phyloP scores from a whole-genome alignment of 2,329 filamentous ascomycete genomes.

The Fusarium begoniae region DNA sequence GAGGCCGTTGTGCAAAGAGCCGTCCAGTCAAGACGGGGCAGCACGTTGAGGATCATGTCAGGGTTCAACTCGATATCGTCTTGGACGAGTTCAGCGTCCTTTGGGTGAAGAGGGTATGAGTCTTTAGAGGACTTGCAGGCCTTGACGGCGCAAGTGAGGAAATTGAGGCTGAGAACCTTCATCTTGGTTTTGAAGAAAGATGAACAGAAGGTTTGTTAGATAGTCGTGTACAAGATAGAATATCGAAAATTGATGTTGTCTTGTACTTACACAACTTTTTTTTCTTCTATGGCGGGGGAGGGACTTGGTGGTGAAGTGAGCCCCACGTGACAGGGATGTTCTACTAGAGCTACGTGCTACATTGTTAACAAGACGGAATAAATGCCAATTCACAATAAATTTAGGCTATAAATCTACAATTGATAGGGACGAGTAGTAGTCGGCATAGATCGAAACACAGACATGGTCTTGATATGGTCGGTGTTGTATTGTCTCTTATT shows the following conservation, averaged over 20 bases:
- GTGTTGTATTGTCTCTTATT: constrained; percentile 25
- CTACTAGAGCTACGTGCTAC: neutral
- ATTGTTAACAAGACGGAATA: neutral
- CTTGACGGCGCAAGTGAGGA: constrained; percentile 95
- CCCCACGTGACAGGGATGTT: constrained; percentile 46
- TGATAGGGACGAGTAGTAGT: neutral
- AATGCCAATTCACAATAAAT: neutral
- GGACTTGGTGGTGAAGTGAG: constrained; percentile 12
- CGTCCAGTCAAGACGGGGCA: constrained; percentile 89
- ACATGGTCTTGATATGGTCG: constrained; percentile 2
- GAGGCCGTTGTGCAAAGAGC: constrained; percentile 78
- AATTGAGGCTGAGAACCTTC: constrained; percentile 97
- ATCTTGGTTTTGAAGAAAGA: constrained; percentile 57
- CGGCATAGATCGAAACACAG: neutral
- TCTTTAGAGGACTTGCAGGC: constrained; percentile 83
- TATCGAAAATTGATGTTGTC: constrained; percentile 7
- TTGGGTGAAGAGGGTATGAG: constrained; percentile 91
- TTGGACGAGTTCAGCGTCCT: constrained; percentile 89
- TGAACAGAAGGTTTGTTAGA: neutral
- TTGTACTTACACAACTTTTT: constrained; percentile 48
- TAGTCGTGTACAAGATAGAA: neutral
- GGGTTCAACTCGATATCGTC: constrained; percentile 86
- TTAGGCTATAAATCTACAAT: neutral
- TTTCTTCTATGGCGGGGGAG: constrained; percentile 35
- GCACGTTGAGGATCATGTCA: constrained; percentile 81